These are phyloP conservation scores for Ophiostoma montium DNA, from an alignment of 2,329 filamentous ascomycete species.

Conservation along the genomic window DNA sequence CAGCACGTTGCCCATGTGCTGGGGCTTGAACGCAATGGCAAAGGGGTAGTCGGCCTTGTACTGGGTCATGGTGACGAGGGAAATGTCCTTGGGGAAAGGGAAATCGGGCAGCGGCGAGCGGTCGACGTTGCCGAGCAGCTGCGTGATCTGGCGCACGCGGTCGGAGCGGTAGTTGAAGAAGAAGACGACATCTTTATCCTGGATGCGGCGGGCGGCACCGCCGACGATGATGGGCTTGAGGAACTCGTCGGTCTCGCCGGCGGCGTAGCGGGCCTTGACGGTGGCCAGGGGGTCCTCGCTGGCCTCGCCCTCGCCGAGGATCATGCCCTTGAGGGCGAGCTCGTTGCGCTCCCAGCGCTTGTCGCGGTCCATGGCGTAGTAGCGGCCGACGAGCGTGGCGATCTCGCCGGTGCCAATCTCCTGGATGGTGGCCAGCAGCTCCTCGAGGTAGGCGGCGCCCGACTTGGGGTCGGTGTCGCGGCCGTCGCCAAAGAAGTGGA, in stretches of 20 bases:
- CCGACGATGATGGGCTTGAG: conserved; percentile 93
- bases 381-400: conserved; percentile 85
- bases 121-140: conserved; percentile 84
- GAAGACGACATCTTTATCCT: conserved; percentile 90
- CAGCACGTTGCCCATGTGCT: conserved; percentile 95
- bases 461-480: conserved; percentile 97
- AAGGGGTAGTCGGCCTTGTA: conserved; percentile 96
- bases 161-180: conserved; percentile 99
- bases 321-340: conserved; percentile 73
- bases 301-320: conserved; percentile 75
- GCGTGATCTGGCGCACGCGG: conserved; percentile 89
- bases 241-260: conserved; percentile 91
- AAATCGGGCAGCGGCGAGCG: conserved; percentile 84
- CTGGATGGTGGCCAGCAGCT: conserved; percentile 65
- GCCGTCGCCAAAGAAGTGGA: conserved; percentile 98
- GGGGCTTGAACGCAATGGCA: conserved; percentile 80
- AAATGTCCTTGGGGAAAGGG: conserved; percentile 73
- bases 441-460: conserved; percentile 72
- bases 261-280: conserved; percentile 76
- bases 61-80: conserved; percentile 91
- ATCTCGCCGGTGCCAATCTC: conserved; percentile 79
- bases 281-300: conserved; percentile 73
- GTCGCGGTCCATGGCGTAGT: conserved; percentile 99
- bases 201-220: conserved; percentile 70
- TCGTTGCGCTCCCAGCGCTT: conserved; percentile 97